Evolutionary conservation across 306 rosid genomes (phyloP).

Genomic region (Vigna reflexopilosa): DNA sequence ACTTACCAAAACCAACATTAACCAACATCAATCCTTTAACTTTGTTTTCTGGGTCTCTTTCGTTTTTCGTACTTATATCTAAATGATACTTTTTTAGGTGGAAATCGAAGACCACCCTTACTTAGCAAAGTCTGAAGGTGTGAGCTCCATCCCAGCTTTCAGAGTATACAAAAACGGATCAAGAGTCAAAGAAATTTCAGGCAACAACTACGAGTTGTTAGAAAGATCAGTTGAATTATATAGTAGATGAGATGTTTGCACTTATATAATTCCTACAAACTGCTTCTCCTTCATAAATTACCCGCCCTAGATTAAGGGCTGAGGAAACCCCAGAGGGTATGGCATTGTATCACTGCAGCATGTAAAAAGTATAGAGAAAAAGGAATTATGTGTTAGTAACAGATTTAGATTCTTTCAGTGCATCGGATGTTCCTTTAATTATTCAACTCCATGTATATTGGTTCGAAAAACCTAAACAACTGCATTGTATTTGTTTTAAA

Average conservation of each 20-base stretch:
- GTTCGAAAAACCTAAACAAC: slow-evolving; percentile 12
- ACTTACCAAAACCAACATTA: neutral
- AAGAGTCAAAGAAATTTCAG: slow-evolving; percentile 76
- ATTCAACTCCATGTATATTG: slow-evolving; percentile 26
- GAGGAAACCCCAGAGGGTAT: slow-evolving; percentile 10
- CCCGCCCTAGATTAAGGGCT: slow-evolving; percentile 29
- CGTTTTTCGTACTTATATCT: slow-evolving; percentile 1
- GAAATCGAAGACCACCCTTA: slow-evolving; percentile 88
- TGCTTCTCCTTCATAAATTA: slow-evolving; percentile 29
- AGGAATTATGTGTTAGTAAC: slow-evolving; percentile 18
- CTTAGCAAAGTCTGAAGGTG: slow-evolving; percentile 79
- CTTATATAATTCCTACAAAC: slow-evolving; percentile 24
- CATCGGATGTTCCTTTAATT: slow-evolving; percentile 30
- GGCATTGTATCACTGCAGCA: slow-evolving; percentile 21
- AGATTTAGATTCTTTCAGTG: slow-evolving; percentile 35
- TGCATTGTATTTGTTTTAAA: neutral
- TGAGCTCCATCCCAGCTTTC: slow-evolving; percentile 67
- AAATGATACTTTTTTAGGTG: slow-evolving; percentile 57
- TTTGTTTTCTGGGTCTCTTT: neutral
- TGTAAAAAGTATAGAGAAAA: slow-evolving; percentile 4
- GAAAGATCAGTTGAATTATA: slow-evolving; percentile 79
- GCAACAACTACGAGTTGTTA: slow-evolving; percentile 60
- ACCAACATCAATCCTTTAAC: neutral
- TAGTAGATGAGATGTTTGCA: slow-evolving; percentile 60
- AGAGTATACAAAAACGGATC: slow-evolving; percentile 90